Percentiles rank a stretch among this genome's conserved stretches.
phyloP scores from a whole-genome alignment of 306 rosid species.

The Lotus japonicus region DNA sequence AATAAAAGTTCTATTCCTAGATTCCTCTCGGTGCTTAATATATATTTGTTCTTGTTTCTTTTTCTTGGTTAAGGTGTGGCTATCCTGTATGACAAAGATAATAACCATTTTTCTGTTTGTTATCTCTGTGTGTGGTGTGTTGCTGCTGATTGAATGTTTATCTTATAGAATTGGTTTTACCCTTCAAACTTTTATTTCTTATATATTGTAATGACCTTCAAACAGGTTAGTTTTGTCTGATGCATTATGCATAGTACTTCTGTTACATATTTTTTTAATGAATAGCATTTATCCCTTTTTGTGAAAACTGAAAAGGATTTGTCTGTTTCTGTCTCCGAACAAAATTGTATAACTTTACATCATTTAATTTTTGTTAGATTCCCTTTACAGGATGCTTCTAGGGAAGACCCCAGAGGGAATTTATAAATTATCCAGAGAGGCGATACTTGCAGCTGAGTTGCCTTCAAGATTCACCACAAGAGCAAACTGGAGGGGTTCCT shows the following conservation, averaged over 20 bases:
- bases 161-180: background rate
- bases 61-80: background rate
- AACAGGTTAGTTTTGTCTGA: background rate
- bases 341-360: conserved; percentile 4
- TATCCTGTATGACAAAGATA: background rate
- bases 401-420: conserved; percentile 79
- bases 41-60: background rate
- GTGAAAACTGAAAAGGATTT: background rate
- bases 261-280: background rate
- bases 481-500: conserved; percentile 84
- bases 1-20: background rate
- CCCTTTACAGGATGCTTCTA: conserved; percentile 68
- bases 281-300: background rate
- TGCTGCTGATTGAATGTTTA: background rate
- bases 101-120: background rate
- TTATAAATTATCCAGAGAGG: conserved; percentile 86
- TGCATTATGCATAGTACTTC: background rate
- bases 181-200: background rate
- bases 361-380: conserved; percentile 25
- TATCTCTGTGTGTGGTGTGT: background rate
- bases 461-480: conserved; percentile 62
- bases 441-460: conserved; percentile 63
- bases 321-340: background rate
- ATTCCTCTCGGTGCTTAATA: background rate
- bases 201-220: background rate